Evolutionary conservation across 139 green algal species (phyloP), one percentile per base, ranked within the genome.

Genomic region (Chlorella sp.): DNA sequence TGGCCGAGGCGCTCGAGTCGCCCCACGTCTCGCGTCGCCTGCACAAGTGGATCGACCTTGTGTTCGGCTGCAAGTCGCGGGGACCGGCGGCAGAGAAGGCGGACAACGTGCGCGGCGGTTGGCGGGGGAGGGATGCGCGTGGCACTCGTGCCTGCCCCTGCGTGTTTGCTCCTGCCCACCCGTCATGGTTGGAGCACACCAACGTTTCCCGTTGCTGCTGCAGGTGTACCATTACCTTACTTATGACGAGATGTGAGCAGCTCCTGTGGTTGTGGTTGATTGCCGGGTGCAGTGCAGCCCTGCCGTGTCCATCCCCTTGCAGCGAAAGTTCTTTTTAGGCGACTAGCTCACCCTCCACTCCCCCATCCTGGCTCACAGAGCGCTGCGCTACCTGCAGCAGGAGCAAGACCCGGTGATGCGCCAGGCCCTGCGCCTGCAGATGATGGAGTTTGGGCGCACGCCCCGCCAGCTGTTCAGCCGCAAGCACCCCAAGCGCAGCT

Each of bases 171-270:
- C n/a, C n/a, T n/a, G n/a, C n/a, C n/a, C n/a, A n/a, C n/a, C n/a
- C n/a, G n/a, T n/a, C n/a, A n/a, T n/a, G n/a, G n/a, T n/a, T n/a
- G n/a, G n/a, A n/a, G n/a, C n/a, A n/a, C n/a, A n/a, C n/a, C n/a
- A n/a, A n/a, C n/a, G n/a, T n/a, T n/a, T n/a, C n/a, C n/a, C n/a
- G n/a, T n/a, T n/a, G n/a, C n/a, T n/a, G n/a, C n/a, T n/a, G n/a
- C n/a, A n/a, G n/a, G n/a, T 95, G 11, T 95, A 95, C 59, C 86
- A 93, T 63, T 87, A 80, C 31, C 79, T 94, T 23, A 95, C 91
- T 2, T 93, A 95, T 74, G 90, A 94, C 38, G 83, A 83, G n/a
- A 73, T 75, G 79, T 79, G 41, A 41, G 73, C 56, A 23, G n/a
- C n/a, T n/a, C n/a, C n/a, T n/a, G n/a, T n/a, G n/a, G n/a, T n/a